Evolutionary conservation across 108 stramenopile genomes (phyloP), one percentile per base, ranked within the genome.

Genomic region (Nitzschia sp.): DNA sequence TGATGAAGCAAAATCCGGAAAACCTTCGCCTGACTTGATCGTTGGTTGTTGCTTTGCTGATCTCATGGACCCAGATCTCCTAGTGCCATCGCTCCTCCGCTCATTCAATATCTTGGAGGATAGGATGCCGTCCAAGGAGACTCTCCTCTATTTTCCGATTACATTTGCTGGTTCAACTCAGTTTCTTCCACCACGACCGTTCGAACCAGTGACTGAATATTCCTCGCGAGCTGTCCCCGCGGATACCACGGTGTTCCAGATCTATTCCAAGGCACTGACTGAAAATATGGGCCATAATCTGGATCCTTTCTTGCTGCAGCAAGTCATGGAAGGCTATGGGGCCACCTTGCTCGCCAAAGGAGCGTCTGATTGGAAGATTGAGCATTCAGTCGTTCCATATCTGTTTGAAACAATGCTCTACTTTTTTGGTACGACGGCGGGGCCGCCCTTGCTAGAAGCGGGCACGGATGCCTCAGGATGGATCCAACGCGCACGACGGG

Each of bases 31-130:
- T 28, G 71, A 93, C 72, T 72, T 91, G 3, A 81, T 95, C 52
- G 82, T 93, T 21, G 91, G 94, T 26, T 93, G 91, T 66, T 93
- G 90, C 58, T 91, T 95, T 75, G 94, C 94, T 22, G 94, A 95
- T 74, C 76, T 95, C 48, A 82, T 91, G 58, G 81, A 93, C 75
- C 91, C 94, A 3, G 45, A 79, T 47, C 55, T 75, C 15, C 59
- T 95, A 22, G 77, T 71, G 11, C 53, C 68, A 68, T 77, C 78
- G 15, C 52, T 92, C 57, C 16, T 75, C 1, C 54, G 64, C 5
- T 55, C 71, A 23, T 89, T 88, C 73, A 33, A 58, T 38, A 34
- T 65, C 15, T 30, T 70, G 47, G 35, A 38, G 46, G 38, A 55
- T 1, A n/a, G n/a, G n/a, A 54, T 34, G 3, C 28, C 15, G 16